Conservation (phyloP, 371 early-diverging fungal species). For the Apophysomyces sp. region DNA sequence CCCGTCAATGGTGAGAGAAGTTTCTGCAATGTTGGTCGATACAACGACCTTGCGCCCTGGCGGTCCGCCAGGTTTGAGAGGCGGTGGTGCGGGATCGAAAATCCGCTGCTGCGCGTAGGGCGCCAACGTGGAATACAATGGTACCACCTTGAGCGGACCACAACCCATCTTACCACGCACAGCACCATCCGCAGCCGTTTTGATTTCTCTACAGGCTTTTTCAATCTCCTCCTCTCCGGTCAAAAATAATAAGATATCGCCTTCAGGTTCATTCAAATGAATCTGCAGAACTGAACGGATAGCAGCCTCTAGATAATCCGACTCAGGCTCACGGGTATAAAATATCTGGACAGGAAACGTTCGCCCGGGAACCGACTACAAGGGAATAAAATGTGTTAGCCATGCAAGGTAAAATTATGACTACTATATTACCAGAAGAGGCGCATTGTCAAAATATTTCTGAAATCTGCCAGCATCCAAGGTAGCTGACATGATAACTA, state of each 20-base stretch:
- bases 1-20: constrained; percentile 98
- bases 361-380: constrained; percentile 79
- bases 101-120: constrained; percentile 91
- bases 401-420: too few relatives aligned
- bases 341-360: constrained; percentile 91
- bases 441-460: constrained; percentile 79
- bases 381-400: neutral
- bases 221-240: constrained; percentile 97
- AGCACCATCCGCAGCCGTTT: constrained; percentile 62
- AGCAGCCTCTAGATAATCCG: constrained; percentile 87
- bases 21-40: constrained; percentile 98
- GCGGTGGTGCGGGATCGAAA: constrained; percentile 86
- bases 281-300: constrained; percentile 85
- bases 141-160: constrained; percentile 80
- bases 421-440: constrained; percentile 54
- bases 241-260: constrained; percentile 90
- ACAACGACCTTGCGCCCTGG: constrained; percentile 95
- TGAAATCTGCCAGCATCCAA: constrained; percentile 88
- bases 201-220: constrained; percentile 75
- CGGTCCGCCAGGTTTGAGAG: constrained; percentile 68
- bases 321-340: constrained; percentile 85
- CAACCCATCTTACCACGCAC: constrained; percentile 54
- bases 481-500: constrained; percentile 95
- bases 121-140: constrained; percentile 94
- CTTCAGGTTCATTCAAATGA: constrained; percentile 79